phyloP scores from a whole-genome alignment of 1,139 yeast species.

The Entelexis paramagnoliae region DNA sequence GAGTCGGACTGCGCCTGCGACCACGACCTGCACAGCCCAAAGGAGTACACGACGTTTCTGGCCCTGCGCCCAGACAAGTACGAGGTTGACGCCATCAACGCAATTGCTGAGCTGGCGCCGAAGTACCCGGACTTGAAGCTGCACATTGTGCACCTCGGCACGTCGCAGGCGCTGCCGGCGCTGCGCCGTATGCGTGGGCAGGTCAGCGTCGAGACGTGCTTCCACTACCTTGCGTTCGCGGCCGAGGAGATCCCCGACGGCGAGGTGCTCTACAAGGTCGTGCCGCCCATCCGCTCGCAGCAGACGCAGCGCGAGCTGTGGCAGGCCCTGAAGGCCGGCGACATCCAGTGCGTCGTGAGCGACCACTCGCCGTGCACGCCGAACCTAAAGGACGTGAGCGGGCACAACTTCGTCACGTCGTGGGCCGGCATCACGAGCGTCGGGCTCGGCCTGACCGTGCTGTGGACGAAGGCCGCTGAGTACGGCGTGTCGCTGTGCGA shows the following conservation, averaged over 20 bases:
- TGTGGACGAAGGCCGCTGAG: conserved; percentile 59
- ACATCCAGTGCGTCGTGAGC: conserved; percentile 79
- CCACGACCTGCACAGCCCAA: conserved; percentile 21
- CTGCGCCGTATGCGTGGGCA: conserved; percentile 48
- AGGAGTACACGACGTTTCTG: conserved; percentile 65
- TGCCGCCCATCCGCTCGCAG: conserved; percentile 82
- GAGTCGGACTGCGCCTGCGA: conserved; percentile 31
- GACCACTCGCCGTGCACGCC: conserved; percentile 97
- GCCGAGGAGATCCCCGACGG: conserved; percentile 71
- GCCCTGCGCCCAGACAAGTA: conserved; percentile 81
- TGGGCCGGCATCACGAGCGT: conserved; percentile 96
- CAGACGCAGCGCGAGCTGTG: conserved; percentile 61
- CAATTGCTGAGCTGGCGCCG: conserved; percentile 54
- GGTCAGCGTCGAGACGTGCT: conserved; percentile 80
- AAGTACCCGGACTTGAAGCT: conserved; percentile 54
- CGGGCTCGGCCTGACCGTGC: conserved; percentile 75
- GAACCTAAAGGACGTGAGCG: conserved; percentile 63
- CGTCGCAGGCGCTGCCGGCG: conserved; percentile 65
- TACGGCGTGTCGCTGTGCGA: conserved; percentile 43
- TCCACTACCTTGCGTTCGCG: conserved; percentile 69
- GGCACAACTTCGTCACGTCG: conserved; percentile 80
- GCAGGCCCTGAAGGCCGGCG: conserved; percentile 57
- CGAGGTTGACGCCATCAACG: conserved; percentile 72
- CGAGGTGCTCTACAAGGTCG: conserved; percentile 78
- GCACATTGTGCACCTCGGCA: conserved; percentile 84